Evolutionary conservation across 495 filamentous ascomycete genomes (phyloP).

Genomic region (Trichoderma parareesei): DNA sequence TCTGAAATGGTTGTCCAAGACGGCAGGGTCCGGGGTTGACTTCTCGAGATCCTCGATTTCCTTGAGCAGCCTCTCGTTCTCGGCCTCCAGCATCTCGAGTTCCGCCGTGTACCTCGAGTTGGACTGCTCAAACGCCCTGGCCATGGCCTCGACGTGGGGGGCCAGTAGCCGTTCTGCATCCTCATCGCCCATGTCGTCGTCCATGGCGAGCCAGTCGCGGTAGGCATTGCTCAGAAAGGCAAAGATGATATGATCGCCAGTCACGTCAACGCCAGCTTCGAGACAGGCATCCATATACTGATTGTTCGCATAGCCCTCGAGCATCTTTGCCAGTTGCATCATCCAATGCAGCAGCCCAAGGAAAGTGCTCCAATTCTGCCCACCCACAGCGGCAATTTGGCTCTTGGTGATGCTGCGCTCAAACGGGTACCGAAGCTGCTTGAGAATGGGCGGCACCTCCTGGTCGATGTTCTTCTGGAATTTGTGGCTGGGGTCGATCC

Average conservation of each 20-base stretch:
- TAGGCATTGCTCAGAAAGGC: conserved; percentile 84
- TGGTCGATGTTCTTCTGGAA: conserved; percentile 90
- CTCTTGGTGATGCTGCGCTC: conserved; percentile 91
- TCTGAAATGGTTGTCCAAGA: conserved; percentile 73
- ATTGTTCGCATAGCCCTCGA: conserved; percentile 65
- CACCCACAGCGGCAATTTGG: conserved; percentile 87
- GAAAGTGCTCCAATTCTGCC: conserved; percentile 92
- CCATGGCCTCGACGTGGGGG: conserved; percentile 87
- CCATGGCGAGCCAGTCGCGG: conserved; percentile 82
- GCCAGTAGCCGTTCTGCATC: conserved; percentile 63
- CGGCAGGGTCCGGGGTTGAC: conserved; percentile 68
- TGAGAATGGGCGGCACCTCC: conserved; percentile 83
- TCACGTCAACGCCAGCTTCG: conserved; percentile 80
- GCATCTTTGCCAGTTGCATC: conserved; percentile 91
- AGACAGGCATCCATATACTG: conserved; percentile 81
- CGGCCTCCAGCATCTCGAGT: conserved; percentile 71
- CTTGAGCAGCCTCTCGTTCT: conserved; percentile 65
- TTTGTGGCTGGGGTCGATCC: conserved; percentile 84
- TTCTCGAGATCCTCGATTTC: conserved; percentile 87
- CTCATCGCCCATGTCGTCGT: conserved; percentile 78
- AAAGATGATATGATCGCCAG: conserved; percentile 84
- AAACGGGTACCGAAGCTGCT: conserved; percentile 89
- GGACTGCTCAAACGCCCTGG: conserved; percentile 71
- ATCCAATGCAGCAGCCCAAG: conserved; percentile 95
- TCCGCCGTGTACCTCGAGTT: conserved; percentile 77